These are phyloP conservation scores for Chlorella sp. DNA, from an alignment of 139 green algal species.

Conservation along the genomic window DNA sequence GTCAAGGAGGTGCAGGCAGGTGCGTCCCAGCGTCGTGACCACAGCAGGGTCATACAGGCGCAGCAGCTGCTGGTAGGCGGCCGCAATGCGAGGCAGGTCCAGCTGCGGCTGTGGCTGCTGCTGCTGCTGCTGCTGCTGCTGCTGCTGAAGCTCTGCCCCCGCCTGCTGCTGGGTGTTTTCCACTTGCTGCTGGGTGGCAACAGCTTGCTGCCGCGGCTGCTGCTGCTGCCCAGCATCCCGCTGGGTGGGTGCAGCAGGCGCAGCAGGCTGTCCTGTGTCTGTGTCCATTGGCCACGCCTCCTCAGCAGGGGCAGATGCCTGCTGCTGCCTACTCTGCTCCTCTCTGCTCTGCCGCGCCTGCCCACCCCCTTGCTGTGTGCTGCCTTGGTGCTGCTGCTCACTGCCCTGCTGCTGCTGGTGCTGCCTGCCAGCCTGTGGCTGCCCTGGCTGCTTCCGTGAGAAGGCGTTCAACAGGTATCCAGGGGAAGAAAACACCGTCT, in stretches of 20 bases:
- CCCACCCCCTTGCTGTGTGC: neutral
- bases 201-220: neutral
- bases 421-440: constrained; percentile 14
- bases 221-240: neutral
- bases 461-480: constrained; percentile 47
- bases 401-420: neutral
- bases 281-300: neutral
- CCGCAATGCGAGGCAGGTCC: constrained; percentile 19
- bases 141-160: neutral
- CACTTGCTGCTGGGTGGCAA: constrained; percentile 12
- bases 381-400: neutral
- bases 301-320: neutral
- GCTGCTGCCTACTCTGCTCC: neutral
- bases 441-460: neutral
- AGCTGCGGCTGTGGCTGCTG: neutral
- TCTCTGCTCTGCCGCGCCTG: neutral
- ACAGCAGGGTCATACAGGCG: constrained; percentile 59
- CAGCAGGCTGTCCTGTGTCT: neutral
- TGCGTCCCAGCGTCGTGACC: constrained; percentile 48
- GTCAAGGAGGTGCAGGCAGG: constrained; percentile 53
- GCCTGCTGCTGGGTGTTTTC: constrained; percentile 18
- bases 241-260: neutral
- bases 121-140: constrained; percentile 17
- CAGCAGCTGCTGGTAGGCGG: constrained; percentile 47
- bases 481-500: constrained; percentile 56